Base-by-base conservation (phyloP, 2,329 filamentous ascomycete species). In the Fusarium xyrophilum region DNA sequence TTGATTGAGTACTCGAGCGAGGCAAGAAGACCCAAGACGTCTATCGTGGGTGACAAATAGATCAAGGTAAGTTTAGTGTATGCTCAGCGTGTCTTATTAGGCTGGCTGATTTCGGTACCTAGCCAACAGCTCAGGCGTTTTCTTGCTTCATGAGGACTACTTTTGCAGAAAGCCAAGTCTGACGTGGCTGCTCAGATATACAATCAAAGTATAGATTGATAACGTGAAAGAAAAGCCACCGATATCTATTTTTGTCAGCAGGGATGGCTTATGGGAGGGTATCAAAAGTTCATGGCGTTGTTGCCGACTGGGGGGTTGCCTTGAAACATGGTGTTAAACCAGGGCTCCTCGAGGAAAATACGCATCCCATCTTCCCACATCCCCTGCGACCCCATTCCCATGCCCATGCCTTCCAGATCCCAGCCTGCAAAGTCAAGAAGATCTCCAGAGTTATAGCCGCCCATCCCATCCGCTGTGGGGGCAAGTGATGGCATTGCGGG, bases 311-410 rank as follows among this genome's bases (percentile, higher is more conserved):
- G 75, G 2, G 77, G 78, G 27, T 81, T 67, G 15, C 75, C 75
- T 47, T 78, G 76, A 25, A 81, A 78, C 58, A 77, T 74, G 50
- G 78, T 76, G 12, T 72, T 78, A 57, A 81, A 77, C 76, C 81
- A 82, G 17, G 79, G 77, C 57, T 82, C 81, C 59, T 78, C 75
- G 52, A 81, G 73, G 53, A 79, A 74, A 63, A 78, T 78, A 35
- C 76, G 74, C 52, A 79, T 74, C 12, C 76, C 77, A 19, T 79
- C 76, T 62, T 76, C 76, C 55, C 77, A 74, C 56, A 73, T 69
- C 35, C 73, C 74, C 48, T 74, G 72, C 6, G 67, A 56, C 11
- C 74, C 75, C 12, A 67, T 63, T 3, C 70, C 71, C 21, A 77
- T 51, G 28, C 74, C 76, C 39, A 78, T 60, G 19, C 72, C 67